Conservation (phyloP, 306 rosid species). For the Adenanthera pavonina region DNA sequence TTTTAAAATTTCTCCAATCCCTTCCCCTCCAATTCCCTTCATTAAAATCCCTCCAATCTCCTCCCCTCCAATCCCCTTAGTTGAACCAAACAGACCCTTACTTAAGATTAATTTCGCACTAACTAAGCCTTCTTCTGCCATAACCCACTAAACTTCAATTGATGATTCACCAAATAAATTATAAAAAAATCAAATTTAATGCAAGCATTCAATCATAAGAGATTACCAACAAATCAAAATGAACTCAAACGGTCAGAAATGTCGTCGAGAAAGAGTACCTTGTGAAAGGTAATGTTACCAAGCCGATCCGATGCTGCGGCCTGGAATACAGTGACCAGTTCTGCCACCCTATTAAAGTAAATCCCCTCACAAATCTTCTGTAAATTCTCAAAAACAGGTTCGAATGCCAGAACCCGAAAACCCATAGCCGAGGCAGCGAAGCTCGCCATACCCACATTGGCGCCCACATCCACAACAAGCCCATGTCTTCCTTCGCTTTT, state of each 20-base stretch:
- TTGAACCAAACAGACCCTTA: too few species aligned
- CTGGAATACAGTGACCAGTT: slow-evolving; percentile 77
- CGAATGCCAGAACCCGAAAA: slow-evolving; percentile 76
- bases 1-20: too few species aligned
- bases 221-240: background rate
- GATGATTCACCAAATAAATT: background rate
- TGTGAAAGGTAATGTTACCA: slow-evolving; percentile 85
- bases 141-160: too few species aligned
- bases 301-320: slow-evolving; percentile 82
- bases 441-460: slow-evolving; percentile 92
- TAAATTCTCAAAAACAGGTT: slow-evolving; percentile 89
- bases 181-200: slow-evolving; percentile 2
- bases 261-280: slow-evolving; percentile 51
- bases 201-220: background rate
- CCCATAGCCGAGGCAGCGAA: slow-evolving; percentile 94
- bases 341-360: slow-evolving; percentile 77
- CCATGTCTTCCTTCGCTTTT: slow-evolving; percentile 61
- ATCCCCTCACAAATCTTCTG: slow-evolving; percentile 94
- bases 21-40: too few species aligned
- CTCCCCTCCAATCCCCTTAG: too few species aligned
- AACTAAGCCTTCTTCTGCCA: too few species aligned
- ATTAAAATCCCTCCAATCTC: too few species aligned
- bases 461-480: slow-evolving; percentile 83
- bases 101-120: too few species aligned
- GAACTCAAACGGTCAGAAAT: background rate